These are phyloP conservation scores for Ceratorhiza oryzae-sativae DNA, from an alignment of 1,284 basidiomycete species.

Conservation along the genomic window DNA sequence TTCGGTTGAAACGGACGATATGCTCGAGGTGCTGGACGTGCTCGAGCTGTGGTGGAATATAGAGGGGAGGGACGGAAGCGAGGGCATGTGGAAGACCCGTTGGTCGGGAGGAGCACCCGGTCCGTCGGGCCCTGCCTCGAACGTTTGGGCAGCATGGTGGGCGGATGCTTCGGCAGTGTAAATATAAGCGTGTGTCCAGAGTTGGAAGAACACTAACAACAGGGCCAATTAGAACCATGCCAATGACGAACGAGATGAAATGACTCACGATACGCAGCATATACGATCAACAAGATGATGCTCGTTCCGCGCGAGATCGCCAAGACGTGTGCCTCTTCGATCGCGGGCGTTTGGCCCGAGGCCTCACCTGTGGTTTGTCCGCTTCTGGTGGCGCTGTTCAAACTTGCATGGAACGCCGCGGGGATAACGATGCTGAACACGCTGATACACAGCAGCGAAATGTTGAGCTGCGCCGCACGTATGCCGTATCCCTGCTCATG, in stretches of 20 bases:
- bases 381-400: slow-evolving; percentile 27
- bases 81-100: slow-evolving; percentile 47
- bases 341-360: slow-evolving; percentile 48
- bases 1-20: slow-evolving; percentile 47
- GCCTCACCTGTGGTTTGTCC: slow-evolving; percentile 44
- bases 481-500: slow-evolving; percentile 69
- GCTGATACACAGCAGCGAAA: slow-evolving; percentile 77
- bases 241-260: slow-evolving; percentile 45
- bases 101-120: slow-evolving; percentile 46
- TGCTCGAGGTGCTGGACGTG: slow-evolving; percentile 45
- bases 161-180: slow-evolving; percentile 39
- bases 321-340: slow-evolving; percentile 48
- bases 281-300: slow-evolving; percentile 65
- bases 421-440: slow-evolving; percentile 84
- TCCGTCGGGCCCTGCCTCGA: slow-evolving; percentile 45
- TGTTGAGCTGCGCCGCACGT: slow-evolving; percentile 80
- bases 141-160: slow-evolving; percentile 41
- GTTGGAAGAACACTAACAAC: slow-evolving; percentile 57
- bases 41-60: slow-evolving; percentile 44
- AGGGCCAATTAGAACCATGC: slow-evolving; percentile 47
- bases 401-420: slow-evolving; percentile 61
- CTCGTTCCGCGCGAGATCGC: slow-evolving; percentile 58
- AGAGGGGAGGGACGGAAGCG: slow-evolving; percentile 42
- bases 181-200: slow-evolving; percentile 51
- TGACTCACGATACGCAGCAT: slow-evolving; percentile 52